Evolutionary conservation across 108 stramenopile species (phyloP).

Genomic region (Cyclostephanos tholiformis): DNA sequence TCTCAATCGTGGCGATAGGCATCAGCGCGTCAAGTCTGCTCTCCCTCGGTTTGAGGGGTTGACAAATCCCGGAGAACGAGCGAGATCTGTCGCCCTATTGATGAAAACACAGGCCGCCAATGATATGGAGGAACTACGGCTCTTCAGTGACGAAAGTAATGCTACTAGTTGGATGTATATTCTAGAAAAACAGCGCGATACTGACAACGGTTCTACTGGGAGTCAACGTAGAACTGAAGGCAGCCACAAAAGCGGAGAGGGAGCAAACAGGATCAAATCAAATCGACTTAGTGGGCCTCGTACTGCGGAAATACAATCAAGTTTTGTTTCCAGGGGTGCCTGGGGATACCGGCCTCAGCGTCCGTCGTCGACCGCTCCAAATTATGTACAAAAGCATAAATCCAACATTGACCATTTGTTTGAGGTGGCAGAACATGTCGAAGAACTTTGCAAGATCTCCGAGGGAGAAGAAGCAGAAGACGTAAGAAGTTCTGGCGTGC

Average conservation of each 20-base stretch:
- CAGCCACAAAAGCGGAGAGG: conserved; percentile 12
- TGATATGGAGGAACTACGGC: conserved; percentile 8
- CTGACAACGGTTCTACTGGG: conserved; percentile 30
- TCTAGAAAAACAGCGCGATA: conserved; percentile 25
- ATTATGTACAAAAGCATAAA: conserved; percentile 10
- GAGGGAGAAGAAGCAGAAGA: conserved; percentile 38
- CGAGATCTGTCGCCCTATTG: conserved; percentile 27
- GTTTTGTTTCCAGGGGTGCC: conserved; percentile 7
- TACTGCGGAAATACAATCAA: conserved; percentile 27
- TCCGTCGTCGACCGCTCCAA: conserved; percentile 32
- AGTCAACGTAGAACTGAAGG: conserved; percentile 13
- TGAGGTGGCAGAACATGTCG: conserved; percentile 40
- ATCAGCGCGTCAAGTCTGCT: conserved; percentile 8
- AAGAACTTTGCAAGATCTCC: conserved; percentile 44
- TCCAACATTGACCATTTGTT: conserved; percentile 40
- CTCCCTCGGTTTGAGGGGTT: conserved; percentile 4
- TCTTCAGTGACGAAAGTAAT: background rate
- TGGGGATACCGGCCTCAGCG: conserved; percentile 10
- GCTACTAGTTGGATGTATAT: conserved; percentile 19
- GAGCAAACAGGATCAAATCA: background rate
- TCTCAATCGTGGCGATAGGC: conserved; percentile 1
- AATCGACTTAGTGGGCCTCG: conserved; percentile 11
- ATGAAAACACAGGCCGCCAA: conserved; percentile 20
- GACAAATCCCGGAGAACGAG: conserved; percentile 20
- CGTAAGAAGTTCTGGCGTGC: conserved; percentile 5